Evolutionary conservation across 805 yeast genomes (phyloP).

Genomic region (Metschnikowia arizonensis): DNA sequence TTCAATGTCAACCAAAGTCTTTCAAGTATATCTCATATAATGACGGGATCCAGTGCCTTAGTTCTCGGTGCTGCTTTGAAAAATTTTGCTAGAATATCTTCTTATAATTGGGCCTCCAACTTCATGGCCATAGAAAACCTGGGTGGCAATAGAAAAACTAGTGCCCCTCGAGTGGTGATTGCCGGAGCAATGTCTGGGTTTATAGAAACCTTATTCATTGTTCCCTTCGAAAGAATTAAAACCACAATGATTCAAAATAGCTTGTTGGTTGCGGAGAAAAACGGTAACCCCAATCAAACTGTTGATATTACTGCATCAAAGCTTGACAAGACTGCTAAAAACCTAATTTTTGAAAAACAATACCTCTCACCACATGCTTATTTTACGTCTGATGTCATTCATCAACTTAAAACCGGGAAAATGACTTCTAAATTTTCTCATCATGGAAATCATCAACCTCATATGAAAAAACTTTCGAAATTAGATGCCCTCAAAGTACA

Average conservation of each 20-base stretch:
- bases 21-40: constrained; percentile 33
- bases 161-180: constrained; percentile 75
- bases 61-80: constrained; percentile 72
- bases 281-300: constrained; percentile 18
- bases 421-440: constrained; percentile 23
- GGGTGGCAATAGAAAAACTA: constrained; percentile 49
- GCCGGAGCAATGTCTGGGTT: constrained; percentile 85
- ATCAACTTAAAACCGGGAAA: constrained; percentile 24
- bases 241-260: constrained; percentile 75
- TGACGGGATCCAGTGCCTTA: constrained; percentile 68
- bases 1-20: constrained; percentile 32
- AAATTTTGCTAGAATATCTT: constrained; percentile 66
- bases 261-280: constrained; percentile 21
- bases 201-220: constrained; percentile 73
- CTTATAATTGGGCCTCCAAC: constrained; percentile 70
- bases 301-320: constrained; percentile 28
- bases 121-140: constrained; percentile 51
- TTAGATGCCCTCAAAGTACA: constrained; percentile 15
- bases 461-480: background rate
- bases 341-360: constrained; percentile 25
- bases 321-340: constrained; percentile 22
- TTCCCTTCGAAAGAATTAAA: constrained; percentile 88
- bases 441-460: constrained; percentile 8
- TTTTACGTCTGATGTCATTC: constrained; percentile 32
- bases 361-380: constrained; percentile 43